Percentiles rank a stretch among this genome's conserved stretches.
phyloP scores from a whole-genome alignment of 768 basidiomycete genomes.

The Calocybe cyanea region DNA sequence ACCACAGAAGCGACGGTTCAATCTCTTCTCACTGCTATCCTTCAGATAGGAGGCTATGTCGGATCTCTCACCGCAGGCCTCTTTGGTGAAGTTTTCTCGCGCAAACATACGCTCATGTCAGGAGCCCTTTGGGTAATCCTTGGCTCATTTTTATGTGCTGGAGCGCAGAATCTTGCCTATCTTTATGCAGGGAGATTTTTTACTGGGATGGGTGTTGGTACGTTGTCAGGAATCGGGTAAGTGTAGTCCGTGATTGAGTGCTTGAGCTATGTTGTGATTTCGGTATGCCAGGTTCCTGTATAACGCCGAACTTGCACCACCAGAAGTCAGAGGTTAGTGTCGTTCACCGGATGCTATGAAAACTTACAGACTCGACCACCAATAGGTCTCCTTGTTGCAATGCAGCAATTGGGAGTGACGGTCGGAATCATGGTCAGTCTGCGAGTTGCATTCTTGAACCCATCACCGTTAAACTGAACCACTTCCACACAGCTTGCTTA shows the following conservation, averaged over 20 bases:
- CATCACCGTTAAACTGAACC: neutral
- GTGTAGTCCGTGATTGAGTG: neutral
- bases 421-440: slow-evolving; percentile 14
- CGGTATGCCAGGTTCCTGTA: slow-evolving; percentile 11
- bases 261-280: neutral
- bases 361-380: neutral
- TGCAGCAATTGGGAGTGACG: slow-evolving; percentile 17
- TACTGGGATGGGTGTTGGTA: slow-evolving; percentile 14
- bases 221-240: slow-evolving; percentile 14
- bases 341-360: neutral
- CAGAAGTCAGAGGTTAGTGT: slow-evolving; percentile 13
- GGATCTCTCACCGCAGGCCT: slow-evolving; percentile 15
- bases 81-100: slow-evolving; percentile 15
- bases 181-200: slow-evolving; percentile 17
- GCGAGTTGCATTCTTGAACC: neutral
- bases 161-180: slow-evolving; percentile 12
- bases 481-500: slow-evolving; percentile 9
- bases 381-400: slow-evolving; percentile 14
- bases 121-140: slow-evolving; percentile 16
- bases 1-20: slow-evolving; percentile 12
- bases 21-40: slow-evolving; percentile 16
- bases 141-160: slow-evolving; percentile 15
- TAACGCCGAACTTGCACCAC: slow-evolving; percentile 16
- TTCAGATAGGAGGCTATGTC: slow-evolving; percentile 15
- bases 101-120: slow-evolving; percentile 15